A percentile compares a stretch with the other conserved stretches of the same genome.
These are phyloP conservation scores for Exophiala alcalophila DNA, from an alignment of 2,329 filamentous ascomycete genomes.

Conservation along the genomic window DNA sequence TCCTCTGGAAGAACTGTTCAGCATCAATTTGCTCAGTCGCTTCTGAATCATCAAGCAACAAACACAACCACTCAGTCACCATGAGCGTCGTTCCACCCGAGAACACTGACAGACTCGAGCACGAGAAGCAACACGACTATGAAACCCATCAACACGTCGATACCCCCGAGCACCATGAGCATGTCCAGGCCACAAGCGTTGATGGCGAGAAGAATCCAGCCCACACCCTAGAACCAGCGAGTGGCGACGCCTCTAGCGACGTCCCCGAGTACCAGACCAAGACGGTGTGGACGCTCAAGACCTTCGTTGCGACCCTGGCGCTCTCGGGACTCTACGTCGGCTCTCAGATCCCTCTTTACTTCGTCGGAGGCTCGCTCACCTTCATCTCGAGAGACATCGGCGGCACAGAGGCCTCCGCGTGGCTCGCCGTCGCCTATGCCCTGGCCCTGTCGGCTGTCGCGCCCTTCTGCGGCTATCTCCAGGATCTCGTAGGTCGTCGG, in stretches of 20 bases:
- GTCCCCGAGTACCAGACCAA: slow-evolving; percentile 12
- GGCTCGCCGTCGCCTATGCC: slow-evolving; percentile 20
- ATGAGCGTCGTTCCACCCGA: slow-evolving; percentile 20
- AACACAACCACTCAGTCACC: no score
- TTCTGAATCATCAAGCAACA: not conserved
- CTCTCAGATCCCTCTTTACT: slow-evolving; percentile 26
- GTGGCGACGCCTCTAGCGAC: not conserved
- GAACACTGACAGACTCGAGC: slow-evolving; percentile 17
- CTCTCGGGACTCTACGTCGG: slow-evolving; percentile 17
- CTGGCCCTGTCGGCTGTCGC: slow-evolving; percentile 22
- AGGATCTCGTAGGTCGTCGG: slow-evolving; percentile 22
- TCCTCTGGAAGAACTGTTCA: no score
- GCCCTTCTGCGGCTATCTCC: slow-evolving; percentile 23
- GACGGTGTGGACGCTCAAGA: slow-evolving; percentile 16
- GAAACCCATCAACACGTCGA: slow-evolving; percentile 10
- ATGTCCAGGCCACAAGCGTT: not conserved
- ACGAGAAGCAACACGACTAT: slow-evolving; percentile 15
- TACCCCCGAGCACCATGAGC: slow-evolving; percentile 11
- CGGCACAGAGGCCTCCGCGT: slow-evolving; percentile 17
- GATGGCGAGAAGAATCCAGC: slow-evolving; percentile 1
- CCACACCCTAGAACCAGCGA: not conserved
- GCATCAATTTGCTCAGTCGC: no score
- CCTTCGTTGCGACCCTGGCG: slow-evolving; percentile 13
- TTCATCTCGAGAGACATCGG: slow-evolving; percentile 24
- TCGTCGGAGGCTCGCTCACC: slow-evolving; percentile 21